Evolutionary conservation across 2,329 filamentous ascomycete species (phyloP), one percentile per base, ranked within the genome.

Genomic region (Fusarium poae): DNA sequence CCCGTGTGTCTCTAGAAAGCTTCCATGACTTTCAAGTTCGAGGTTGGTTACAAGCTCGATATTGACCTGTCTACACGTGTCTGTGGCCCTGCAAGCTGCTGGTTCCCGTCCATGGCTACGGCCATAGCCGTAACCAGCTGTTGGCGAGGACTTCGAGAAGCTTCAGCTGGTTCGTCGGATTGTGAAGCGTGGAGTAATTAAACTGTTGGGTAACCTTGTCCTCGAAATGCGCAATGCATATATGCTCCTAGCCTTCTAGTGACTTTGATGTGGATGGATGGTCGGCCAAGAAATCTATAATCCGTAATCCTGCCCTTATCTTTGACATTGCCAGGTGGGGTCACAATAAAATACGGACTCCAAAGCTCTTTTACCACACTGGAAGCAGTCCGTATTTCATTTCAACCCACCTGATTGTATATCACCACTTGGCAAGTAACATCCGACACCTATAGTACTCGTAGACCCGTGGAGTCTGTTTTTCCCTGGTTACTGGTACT

Each of bases 41-140:
- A 54, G 21, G 37, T 66, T 50, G 25, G 34, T 57, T 30, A 66
- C 42, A 66, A 49, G 37, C 30, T 57, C 15, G 39, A 49, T 48
- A 52, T 59, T 43, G 54, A 64, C 43, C 42, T 16, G 39, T 27
- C 12, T 62, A 62, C 58, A 68, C 53, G 62, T 67, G 46, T 70
- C 32, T 57, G 42, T 46, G 25, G 42, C 62, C 54, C 54, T 68
- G 67, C n/a, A 48, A 53, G 39, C 46, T 70, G 67, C 58, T 70
- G 53, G 54, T 44, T 68, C 67, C 67, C 63, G 58, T 46, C 40
- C 37, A 65, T 46, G 63, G 57, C 54, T 57, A 42, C 48, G 63
- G 53, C 49, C 63, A 64, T 53, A 64, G 46, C 63, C 67, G 43
- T 44, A 32, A 29, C 35, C 39, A 48, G 46, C 63, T 63, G 44